Percentiles rank a stretch among this genome's conserved stretches.
Evolutionary conservation across 31 red algal genomes (phyloP).

Genomic region (Asparagopsis taxiformis): DNA sequence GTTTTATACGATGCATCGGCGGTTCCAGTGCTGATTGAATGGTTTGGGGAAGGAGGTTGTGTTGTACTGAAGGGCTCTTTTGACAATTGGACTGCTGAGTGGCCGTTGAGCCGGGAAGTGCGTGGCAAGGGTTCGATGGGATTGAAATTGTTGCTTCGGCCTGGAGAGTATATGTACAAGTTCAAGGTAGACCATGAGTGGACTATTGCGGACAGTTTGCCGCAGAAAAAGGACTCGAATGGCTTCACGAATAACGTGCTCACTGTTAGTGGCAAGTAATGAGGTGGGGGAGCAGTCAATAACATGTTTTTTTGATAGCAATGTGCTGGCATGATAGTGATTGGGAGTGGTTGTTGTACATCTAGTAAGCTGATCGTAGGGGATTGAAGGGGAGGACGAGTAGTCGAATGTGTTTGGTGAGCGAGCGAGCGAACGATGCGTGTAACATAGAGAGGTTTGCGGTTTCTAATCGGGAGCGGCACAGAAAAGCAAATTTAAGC

Average conservation of each 20-base stretch:
- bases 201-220: conserved; percentile 57
- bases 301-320: too few species aligned
- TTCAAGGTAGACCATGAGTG: conserved; percentile 91
- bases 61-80: conserved; percentile 96
- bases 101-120: conserved; percentile 66
- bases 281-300: too few species aligned
- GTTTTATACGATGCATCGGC: conserved; percentile 58
- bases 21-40: conserved; percentile 49
- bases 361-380: too few species aligned
- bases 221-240: conserved; percentile 42
- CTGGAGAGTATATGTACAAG: conserved; percentile 91
- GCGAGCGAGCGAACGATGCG: too few species aligned
- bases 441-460: too few species aligned
- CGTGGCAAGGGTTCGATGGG: conserved; percentile 33
- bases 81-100: conserved; percentile 91
- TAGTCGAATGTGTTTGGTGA: too few species aligned
- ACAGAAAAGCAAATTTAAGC: too few species aligned
- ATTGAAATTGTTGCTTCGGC: conserved; percentile 68
- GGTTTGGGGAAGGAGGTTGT: conserved; percentile 51
- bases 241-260: conserved; percentile 88
- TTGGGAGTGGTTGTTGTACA: too few species aligned
- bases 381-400: too few species aligned
- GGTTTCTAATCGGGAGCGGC: too few species aligned
- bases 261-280: too few species aligned
- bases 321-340: too few species aligned